Evolutionary conservation across 2,329 filamentous ascomycete genomes (phyloP).

Genomic region (Triangularia setosa): DNA sequence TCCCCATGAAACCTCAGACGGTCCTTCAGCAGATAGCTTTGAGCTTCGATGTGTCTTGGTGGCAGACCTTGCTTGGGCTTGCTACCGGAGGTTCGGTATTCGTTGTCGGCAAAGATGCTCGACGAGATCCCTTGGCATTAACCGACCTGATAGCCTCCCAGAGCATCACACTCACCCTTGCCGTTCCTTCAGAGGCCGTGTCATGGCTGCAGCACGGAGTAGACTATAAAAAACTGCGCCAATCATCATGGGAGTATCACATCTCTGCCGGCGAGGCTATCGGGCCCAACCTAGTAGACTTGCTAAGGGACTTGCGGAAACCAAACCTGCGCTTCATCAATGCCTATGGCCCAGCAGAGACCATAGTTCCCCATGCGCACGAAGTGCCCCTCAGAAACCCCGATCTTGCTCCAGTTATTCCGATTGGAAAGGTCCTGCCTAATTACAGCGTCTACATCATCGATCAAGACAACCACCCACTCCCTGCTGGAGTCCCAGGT

Average conservation of each 20-base stretch:
- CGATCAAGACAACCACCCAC: not conserved
- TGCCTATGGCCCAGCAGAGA: slow-evolving; percentile 22
- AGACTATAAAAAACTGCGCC: slow-evolving; percentile 9
- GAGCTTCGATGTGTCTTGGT: slow-evolving; percentile 37
- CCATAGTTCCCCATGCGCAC: not conserved
- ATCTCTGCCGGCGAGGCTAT: slow-evolving; percentile 32
- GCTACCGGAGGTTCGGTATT: slow-evolving; percentile 29
- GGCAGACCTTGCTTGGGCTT: slow-evolving; percentile 30
- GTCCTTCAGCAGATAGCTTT: slow-evolving; percentile 35
- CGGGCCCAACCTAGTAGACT: not conserved
- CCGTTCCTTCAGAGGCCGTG: slow-evolving; percentile 38
- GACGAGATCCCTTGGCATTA: slow-evolving; percentile 34
- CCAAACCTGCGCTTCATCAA: slow-evolving; percentile 15
- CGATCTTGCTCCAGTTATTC: not conserved
- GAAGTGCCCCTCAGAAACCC: not conserved
- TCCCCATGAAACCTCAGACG: slow-evolving; percentile 5
- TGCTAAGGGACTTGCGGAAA: slow-evolving; percentile 14
- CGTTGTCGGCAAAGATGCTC: slow-evolving; percentile 26
- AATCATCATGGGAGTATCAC: slow-evolving; percentile 31
- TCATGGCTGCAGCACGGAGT: slow-evolving; percentile 23
- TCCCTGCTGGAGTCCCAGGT: slow-evolving; percentile 11
- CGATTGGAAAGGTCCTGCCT: slow-evolving; percentile 6
- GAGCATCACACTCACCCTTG: slow-evolving; percentile 33
- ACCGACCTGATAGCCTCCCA: slow-evolving; percentile 31
- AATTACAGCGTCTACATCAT: slow-evolving; percentile 18